Percentiles rank a stretch among this genome's conserved stretches.
phyloP scores from a whole-genome alignment of 163 green algal species.

The Trebouxiophyceae sp. region DNA sequence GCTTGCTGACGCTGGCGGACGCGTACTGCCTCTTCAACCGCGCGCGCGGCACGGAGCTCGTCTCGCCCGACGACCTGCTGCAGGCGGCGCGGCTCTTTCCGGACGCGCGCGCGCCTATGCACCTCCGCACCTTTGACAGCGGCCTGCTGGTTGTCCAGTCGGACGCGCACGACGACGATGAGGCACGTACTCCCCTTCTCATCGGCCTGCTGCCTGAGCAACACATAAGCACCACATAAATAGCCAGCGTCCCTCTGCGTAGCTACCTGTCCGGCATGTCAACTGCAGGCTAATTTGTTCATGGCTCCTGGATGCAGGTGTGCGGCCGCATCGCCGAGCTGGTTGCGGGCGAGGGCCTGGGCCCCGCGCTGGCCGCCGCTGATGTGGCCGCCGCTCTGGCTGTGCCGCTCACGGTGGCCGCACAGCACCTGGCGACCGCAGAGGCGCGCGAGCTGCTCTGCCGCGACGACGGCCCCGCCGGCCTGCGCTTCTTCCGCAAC shows the following conservation, averaged over 20 bases:
- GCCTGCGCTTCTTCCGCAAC: conserved; percentile 80
- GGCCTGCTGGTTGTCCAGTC: conserved; percentile 58
- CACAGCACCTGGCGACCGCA: conserved; percentile 68
- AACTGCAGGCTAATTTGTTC: too few species aligned
- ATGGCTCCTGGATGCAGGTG: too few species aligned
- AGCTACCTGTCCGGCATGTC: too few species aligned
- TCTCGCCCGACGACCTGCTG: conserved; percentile 91
- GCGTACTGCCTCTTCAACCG: conserved; percentile 96
- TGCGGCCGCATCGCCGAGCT: conserved; percentile 30
- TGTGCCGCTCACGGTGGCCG: conserved; percentile 62
- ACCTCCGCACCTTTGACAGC: conserved; percentile 42
- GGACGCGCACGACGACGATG: conserved; percentile 34
- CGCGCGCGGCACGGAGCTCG: conserved; percentile 76
- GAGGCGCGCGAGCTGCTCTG: conserved; percentile 73
- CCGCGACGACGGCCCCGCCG: conserved; percentile 75
- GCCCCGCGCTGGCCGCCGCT: conserved; percentile 30
- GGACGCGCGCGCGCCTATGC: conserved; percentile 19
- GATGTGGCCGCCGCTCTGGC: conserved; percentile 40
- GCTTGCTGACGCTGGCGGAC: conserved; percentile 84
- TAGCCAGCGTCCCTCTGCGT: background rate
- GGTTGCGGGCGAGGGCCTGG: conserved; percentile 23
- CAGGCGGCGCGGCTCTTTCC: conserved; percentile 26
- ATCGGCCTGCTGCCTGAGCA: background rate
- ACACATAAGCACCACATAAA: too few species aligned
- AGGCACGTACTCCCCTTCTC: conserved; percentile 18